Percentiles rank a stretch among this genome's conserved stretches.
phyloP scores from a whole-genome alignment of 768 basidiomycete genomes.

The Tubosaeta sp. region DNA sequence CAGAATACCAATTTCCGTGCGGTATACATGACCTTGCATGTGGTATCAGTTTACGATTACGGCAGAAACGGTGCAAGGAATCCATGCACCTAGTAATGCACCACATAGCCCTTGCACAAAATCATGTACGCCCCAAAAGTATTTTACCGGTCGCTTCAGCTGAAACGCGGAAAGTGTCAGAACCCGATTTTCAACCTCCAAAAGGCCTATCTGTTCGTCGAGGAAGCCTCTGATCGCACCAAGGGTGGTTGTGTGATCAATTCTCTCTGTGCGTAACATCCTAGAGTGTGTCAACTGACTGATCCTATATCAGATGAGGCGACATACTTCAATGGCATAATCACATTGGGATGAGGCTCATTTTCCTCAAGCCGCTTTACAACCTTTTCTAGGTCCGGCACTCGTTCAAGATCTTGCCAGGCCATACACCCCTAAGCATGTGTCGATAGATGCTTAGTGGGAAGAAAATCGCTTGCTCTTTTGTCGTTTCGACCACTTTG shows the following conservation, averaged over 20 bases:
- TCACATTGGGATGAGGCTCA: not conserved
- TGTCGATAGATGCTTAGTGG: too few species aligned
- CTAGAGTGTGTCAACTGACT: not conserved
- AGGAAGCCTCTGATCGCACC: constrained; percentile 5
- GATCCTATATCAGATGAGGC: too few species aligned
- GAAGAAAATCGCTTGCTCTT: too few species aligned
- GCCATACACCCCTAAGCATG: not conserved
- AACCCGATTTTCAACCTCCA: not conserved
- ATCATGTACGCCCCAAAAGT: constrained; percentile 16
- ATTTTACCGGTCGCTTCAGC: constrained; percentile 9
- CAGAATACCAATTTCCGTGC: too few species aligned
- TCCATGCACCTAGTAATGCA: constrained; percentile 10
- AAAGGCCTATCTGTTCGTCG: not conserved
- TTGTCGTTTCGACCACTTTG: too few species aligned
- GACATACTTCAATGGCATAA: not conserved
- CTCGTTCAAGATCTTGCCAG: not conserved
- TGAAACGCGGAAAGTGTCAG: constrained; percentile 1
- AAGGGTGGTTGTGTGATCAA: too few species aligned
- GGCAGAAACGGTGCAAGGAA: too few species aligned
- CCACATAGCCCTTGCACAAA: constrained; percentile 17
- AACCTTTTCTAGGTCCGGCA: not conserved
- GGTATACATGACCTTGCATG: too few species aligned
- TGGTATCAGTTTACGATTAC: too few species aligned
- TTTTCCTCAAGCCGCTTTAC: not conserved
- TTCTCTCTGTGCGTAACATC: too few species aligned